Evolutionary conservation across 176 grass and related monocot species (phyloP).

Genomic region (Tillandsia leiboldiana): DNA sequence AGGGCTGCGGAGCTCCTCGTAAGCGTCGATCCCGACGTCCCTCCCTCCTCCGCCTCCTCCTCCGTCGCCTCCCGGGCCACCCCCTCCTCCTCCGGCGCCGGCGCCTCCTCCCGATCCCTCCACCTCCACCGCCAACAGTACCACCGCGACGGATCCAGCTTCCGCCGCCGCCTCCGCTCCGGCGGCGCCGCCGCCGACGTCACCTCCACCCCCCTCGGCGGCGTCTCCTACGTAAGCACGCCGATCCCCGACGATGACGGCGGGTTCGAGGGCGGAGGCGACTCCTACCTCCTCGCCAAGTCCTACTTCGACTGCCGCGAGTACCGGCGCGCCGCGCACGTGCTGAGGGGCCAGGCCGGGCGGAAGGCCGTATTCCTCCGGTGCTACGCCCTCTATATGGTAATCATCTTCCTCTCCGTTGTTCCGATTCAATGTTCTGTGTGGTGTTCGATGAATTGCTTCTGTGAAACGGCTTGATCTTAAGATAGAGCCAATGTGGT

Average conservation of each 20-base stretch:
- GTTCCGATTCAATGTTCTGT: background rate
- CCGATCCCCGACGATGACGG: slow-evolving; percentile 71
- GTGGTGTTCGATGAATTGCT: slow-evolving; percentile 39
- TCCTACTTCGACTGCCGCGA: slow-evolving; percentile 95
- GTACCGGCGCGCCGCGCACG: slow-evolving; percentile 77
- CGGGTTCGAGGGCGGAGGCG: slow-evolving; percentile 41
- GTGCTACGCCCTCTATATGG: slow-evolving; percentile 77
- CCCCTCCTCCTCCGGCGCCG: slow-evolving; percentile 30
- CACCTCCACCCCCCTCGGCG: slow-evolving; percentile 39
- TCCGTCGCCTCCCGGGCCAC: slow-evolving; percentile 37
- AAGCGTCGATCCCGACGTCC: slow-evolving; percentile 55
- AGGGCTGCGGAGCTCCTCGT: slow-evolving; percentile 87
- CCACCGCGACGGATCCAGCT: slow-evolving; percentile 30
- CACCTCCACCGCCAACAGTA: slow-evolving; percentile 34
- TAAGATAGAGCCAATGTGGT: background rate
- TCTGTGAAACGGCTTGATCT: slow-evolving; percentile 9
- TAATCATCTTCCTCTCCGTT: background rate
- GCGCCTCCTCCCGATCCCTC: slow-evolving; percentile 26
- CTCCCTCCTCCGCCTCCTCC: slow-evolving; percentile 3
- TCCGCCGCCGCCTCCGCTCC: slow-evolving; percentile 53
- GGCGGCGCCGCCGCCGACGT: slow-evolving; percentile 17
- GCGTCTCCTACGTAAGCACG: slow-evolving; percentile 26
- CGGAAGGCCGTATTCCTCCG: slow-evolving; percentile 77
- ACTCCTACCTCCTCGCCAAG: slow-evolving; percentile 90
- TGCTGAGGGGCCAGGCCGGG: slow-evolving; percentile 46